Conservation (phyloP, 768 basidiomycete genomes). For the Agrocybe pediades region DNA sequence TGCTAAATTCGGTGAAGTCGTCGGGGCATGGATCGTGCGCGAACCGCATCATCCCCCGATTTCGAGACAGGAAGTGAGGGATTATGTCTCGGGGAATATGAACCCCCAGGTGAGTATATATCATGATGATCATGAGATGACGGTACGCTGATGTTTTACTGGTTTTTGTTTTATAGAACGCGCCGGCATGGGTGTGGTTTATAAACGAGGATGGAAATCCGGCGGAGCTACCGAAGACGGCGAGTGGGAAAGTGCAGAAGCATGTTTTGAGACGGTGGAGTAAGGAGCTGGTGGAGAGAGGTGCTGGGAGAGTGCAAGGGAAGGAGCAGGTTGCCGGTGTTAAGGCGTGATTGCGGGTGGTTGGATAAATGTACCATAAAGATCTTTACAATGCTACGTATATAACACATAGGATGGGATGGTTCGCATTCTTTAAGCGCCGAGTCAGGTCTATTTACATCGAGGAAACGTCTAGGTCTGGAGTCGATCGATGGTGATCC, state of each 20-base stretch:
- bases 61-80: slow-evolving; percentile 54
- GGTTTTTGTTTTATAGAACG: slow-evolving; percentile 49
- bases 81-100: slow-evolving; percentile 57
- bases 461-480: neutral
- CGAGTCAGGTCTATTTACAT: neutral
- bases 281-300: slow-evolving; percentile 47
- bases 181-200: slow-evolving; percentile 85
- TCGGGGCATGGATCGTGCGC: slow-evolving; percentile 77
- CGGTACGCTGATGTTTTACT: neutral
- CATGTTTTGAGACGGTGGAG: slow-evolving; percentile 75
- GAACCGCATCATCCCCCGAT: slow-evolving; percentile 38
- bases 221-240: slow-evolving; percentile 76
- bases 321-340: too few species aligned
- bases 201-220: slow-evolving; percentile 62
- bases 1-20: slow-evolving; percentile 69
- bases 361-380: too few species aligned
- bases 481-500: slow-evolving; percentile 1
- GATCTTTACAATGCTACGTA: neutral
- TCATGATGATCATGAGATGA: neutral
- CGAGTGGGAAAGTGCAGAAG: slow-evolving; percentile 87
- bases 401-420: neutral
- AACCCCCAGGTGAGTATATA: slow-evolving; percentile 70
- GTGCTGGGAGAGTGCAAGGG: slow-evolving; percentile 39
- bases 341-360: too few species aligned
- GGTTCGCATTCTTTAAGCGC: slow-evolving; percentile 8